These are phyloP conservation scores for Decorospora gaudefroyi DNA, from an alignment of 2,329 filamentous ascomycete species.

Conservation along the genomic window DNA sequence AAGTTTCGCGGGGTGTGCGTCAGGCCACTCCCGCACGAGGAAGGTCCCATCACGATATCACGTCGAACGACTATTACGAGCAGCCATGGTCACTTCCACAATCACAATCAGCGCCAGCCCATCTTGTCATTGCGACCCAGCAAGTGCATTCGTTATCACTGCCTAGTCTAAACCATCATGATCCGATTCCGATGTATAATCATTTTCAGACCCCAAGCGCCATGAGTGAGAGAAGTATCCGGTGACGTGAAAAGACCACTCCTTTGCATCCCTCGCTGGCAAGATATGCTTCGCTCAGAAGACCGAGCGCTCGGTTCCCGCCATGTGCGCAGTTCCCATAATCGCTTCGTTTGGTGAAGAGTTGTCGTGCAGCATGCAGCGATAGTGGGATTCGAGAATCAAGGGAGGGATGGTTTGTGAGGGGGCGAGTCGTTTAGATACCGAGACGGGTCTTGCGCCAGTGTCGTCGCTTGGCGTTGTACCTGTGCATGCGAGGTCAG, in stretches of 20 bases:
- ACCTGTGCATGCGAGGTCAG: constrained; percentile 62
- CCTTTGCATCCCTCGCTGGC: constrained; percentile 35
- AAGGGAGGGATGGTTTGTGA: constrained; percentile 41
- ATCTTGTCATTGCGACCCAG: constrained; percentile 35
- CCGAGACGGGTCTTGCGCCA: constrained; percentile 99
- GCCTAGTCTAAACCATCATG: constrained; percentile 47
- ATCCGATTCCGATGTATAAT: constrained; percentile 26
- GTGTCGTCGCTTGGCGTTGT: constrained; percentile 99
- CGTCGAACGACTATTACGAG: neutral
- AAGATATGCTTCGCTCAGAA: constrained; percentile 30
- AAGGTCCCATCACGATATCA: neutral
- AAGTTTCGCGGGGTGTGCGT: too few species aligned
- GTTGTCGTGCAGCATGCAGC: constrained; percentile 29
- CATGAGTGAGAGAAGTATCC: constrained; percentile 38
- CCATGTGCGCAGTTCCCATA: constrained; percentile 40
- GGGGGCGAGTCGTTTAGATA: constrained; percentile 75
- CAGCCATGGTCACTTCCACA: too few species aligned
- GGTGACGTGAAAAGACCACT: constrained; percentile 31
- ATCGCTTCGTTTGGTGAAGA: constrained; percentile 32
- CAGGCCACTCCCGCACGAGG: too few species aligned
- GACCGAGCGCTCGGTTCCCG: constrained; percentile 32
- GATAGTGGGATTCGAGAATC: constrained; percentile 42
- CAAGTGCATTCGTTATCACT: constrained; percentile 44
- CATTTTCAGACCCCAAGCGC: constrained; percentile 46
- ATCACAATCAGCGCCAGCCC: constrained; percentile 11